Evolutionary conservation across 768 basidiomycete species (phyloP).

Genomic region (Panaeolus papilionaceus): DNA sequence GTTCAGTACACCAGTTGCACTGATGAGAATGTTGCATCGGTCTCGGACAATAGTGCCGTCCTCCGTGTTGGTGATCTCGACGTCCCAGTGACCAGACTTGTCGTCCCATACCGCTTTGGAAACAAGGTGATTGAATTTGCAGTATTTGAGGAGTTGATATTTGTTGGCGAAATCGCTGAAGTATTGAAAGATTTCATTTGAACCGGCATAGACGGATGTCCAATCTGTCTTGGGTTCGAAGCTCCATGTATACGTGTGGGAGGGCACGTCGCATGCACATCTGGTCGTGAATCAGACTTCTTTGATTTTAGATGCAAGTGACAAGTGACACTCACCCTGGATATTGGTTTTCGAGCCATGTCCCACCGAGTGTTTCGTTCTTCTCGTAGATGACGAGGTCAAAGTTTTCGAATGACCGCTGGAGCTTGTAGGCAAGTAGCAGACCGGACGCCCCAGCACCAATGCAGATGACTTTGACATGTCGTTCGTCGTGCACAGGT

Average conservation of each 20-base stretch:
- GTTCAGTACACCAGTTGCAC: slow-evolving; percentile 54
- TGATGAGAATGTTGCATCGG: slow-evolving; percentile 50
- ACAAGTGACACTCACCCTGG: slow-evolving; percentile 33
- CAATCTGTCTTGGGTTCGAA: slow-evolving; percentile 38
- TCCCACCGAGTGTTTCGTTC: slow-evolving; percentile 38
- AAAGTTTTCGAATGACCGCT: slow-evolving; percentile 40
- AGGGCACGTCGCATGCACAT: slow-evolving; percentile 38
- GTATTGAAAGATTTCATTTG: slow-evolving; percentile 35
- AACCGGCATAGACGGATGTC: slow-evolving; percentile 36
- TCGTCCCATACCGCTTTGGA: slow-evolving; percentile 38
- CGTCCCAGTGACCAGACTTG: slow-evolving; percentile 33
- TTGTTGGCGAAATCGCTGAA: slow-evolving; percentile 35
- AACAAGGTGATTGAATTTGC: slow-evolving; percentile 35
- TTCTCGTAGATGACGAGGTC: slow-evolving; percentile 41
- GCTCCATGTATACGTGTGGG: slow-evolving; percentile 39
- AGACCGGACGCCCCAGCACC: slow-evolving; percentile 46
- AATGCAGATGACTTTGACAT: slow-evolving; percentile 37
- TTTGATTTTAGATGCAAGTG: background rate
- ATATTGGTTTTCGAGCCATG: slow-evolving; percentile 44
- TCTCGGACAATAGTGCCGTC: slow-evolving; percentile 29
- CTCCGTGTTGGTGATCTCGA: slow-evolving; percentile 31
- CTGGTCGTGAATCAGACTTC: slow-evolving; percentile 17
- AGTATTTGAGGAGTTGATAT: slow-evolving; percentile 38
- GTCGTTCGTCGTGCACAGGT: slow-evolving; percentile 36
- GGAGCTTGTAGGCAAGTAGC: slow-evolving; percentile 39